These are phyloP conservation scores for Triangularia verruculosa DNA, from an alignment of 2,329 filamentous ascomycete genomes.

Conservation along the genomic window DNA sequence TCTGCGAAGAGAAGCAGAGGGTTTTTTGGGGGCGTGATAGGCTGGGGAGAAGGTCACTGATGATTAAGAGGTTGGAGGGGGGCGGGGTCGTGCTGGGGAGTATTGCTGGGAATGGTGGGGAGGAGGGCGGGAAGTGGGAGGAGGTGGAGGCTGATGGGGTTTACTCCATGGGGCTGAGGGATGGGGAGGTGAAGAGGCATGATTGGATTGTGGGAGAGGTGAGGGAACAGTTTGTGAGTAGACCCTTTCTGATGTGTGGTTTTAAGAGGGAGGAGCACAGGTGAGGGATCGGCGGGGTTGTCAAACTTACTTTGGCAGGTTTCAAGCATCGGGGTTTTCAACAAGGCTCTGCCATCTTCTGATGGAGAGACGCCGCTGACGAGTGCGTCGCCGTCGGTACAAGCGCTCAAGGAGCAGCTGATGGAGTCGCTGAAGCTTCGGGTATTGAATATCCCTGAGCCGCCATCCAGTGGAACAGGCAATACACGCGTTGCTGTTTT, in stretches of 20 bases:
- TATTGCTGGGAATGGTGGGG: slow-evolving; percentile 53
- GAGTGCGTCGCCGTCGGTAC: slow-evolving; percentile 49
- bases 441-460: slow-evolving; percentile 62
- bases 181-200: slow-evolving; percentile 18
- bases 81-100: slow-evolving; percentile 64
- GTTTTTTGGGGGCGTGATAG: slow-evolving; percentile 85
- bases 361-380: slow-evolving; percentile 29
- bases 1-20: slow-evolving; percentile 58
- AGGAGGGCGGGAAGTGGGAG: slow-evolving; percentile 50
- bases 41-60: slow-evolving; percentile 79
- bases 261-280: neutral
- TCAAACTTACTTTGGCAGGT: slow-evolving; percentile 49
- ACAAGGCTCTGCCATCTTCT: slow-evolving; percentile 40
- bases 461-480: slow-evolving; percentile 32
- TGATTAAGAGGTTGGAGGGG: slow-evolving; percentile 47
- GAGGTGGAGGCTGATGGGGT: slow-evolving; percentile 86
- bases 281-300: slow-evolving; percentile 24
- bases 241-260: neutral
- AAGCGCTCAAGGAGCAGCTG: slow-evolving; percentile 52
- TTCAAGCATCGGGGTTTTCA: slow-evolving; percentile 54
- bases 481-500: slow-evolving; percentile 69
- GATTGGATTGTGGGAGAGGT: slow-evolving; percentile 34
- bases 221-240: slow-evolving; percentile 47
- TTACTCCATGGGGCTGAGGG: slow-evolving; percentile 61
- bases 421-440: slow-evolving; percentile 61